Evolutionary conservation across 805 yeast genomes (phyloP), one percentile per base, ranked within the genome.

Genomic region (Yamadazyma phyllophila): DNA sequence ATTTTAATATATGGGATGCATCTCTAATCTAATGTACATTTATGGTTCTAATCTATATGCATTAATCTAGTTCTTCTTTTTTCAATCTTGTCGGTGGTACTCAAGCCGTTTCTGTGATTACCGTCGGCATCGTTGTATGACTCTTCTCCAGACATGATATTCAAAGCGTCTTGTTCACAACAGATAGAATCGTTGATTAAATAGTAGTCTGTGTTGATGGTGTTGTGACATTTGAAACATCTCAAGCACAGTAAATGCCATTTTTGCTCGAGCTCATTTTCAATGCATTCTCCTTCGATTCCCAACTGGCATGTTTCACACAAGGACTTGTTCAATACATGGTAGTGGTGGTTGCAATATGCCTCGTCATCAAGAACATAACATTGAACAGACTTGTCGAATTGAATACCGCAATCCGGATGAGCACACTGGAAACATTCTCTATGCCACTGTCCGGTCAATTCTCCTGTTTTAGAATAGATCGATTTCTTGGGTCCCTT

Each of bases 381-480:
- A 55, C 90, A 83, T 20, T 80, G 78, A 13, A 78, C 77, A 10
- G 77, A 73, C 56, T 81, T 85, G 51, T 71, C 74, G 64, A 87
- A 86, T 32, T 63, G 65, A 1, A 73, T 59, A 7, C 64, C 65
- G 67, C 98, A 92, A 10, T 71, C 64, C 1, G 50, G 55, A 46
- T 62, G 55, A 14, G 73, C 66, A 69, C 99, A 94, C 11, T 70
- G 69, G 71, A 94, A 92, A 61, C 99, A 94, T 12, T 73, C 65
- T 33, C 95, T 75, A 61, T 94, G 99, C 98, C 98, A 94, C 61
- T 90, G 92, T 0, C 97, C 98, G 1, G 88, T 78, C 38, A 86
- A 67, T 57, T 83, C 90, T n/a, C 83, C 86, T 45, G 86, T 87
- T 54, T 83, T 85, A n/a, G 96, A 88, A 65, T 82, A 85, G 14